A percentile compares a stretch with the other conserved stretches of the same genome.
These are phyloP conservation scores for Phytophthora colocasiae DNA, from an alignment of 352 stramenopile species.

Conservation along the genomic window DNA sequence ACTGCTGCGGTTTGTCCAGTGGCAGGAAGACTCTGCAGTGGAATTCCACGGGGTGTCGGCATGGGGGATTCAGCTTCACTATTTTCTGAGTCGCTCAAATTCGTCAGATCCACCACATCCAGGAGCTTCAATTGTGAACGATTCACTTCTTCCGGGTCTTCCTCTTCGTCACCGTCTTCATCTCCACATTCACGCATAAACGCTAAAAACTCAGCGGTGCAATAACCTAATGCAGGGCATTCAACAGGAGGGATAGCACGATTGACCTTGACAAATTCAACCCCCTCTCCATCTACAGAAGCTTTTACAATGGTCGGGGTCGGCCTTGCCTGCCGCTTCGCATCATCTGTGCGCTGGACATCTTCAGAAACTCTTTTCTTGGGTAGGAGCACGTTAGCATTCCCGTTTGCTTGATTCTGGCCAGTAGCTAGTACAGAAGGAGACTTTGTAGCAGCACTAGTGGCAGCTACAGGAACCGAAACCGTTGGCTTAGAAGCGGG, in stretches of 20 bases:
- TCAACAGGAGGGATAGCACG: conserved; percentile 25
- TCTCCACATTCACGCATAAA: conserved; percentile 59
- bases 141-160: conserved; percentile 51
- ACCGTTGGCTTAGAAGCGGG: neutral
- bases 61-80: conserved; percentile 37
- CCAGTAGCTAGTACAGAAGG: neutral
- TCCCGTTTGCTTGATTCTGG: conserved; percentile 4
- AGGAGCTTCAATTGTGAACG: conserved; percentile 47
- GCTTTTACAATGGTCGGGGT: neutral
- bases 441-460: neutral
- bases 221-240: conserved; percentile 40
- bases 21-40: neutral
- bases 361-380: conserved; percentile 37
- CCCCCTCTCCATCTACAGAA: conserved; percentile 10
- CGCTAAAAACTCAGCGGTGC: conserved; percentile 48
- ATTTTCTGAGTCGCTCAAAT: conserved; percentile 59
- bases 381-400: conserved; percentile 24
- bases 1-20: neutral
- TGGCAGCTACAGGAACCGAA: neutral
- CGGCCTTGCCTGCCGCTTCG: conserved; percentile 12
- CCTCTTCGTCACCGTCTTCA: conserved; percentile 44
- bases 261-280: conserved; percentile 14
- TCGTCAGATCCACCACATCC: conserved; percentile 70
- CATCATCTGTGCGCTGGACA: neutral
- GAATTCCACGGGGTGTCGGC: conserved; percentile 12